Percentiles rank a stretch among this genome's conserved stretches.
Evolutionary conservation across 2,329 filamentous ascomycete genomes (phyloP).

Genomic region (Colletotrichum tofieldiae): DNA sequence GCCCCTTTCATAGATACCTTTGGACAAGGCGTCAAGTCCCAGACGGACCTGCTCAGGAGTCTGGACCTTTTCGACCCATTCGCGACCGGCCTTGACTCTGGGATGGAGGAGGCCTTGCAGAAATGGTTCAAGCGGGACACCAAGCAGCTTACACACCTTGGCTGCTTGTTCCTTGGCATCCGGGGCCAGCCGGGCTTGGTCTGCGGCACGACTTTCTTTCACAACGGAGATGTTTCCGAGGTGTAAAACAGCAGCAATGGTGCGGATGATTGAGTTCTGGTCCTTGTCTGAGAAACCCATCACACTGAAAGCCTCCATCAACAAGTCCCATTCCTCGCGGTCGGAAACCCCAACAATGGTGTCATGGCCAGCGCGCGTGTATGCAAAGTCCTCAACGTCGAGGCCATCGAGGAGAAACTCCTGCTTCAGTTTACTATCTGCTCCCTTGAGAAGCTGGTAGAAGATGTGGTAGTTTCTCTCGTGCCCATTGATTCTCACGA

Average conservation of each 20-base stretch:
- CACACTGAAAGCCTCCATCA: constrained; percentile 93
- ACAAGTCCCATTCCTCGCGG: constrained; percentile 86
- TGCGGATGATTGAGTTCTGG: constrained; percentile 86
- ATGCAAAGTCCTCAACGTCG: constrained; percentile 89
- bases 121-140: constrained; percentile 88
- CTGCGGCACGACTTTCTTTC: constrained; percentile 91
- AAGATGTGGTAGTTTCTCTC: constrained; percentile 99
- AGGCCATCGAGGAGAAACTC: constrained; percentile 83
- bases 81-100: constrained; percentile 92
- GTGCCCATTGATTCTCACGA: constrained; percentile 87
- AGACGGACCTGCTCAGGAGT: constrained; percentile 96
- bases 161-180: constrained; percentile 83
- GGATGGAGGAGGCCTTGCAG: constrained; percentile 91
- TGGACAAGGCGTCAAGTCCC: constrained; percentile 90
- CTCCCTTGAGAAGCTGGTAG: constrained; percentile 93
- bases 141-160: constrained; percentile 86
- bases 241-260: constrained; percentile 92
- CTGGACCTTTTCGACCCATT: constrained; percentile 99
- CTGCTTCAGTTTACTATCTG: constrained; percentile 79
- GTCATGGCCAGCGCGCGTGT: constrained; percentile 93
- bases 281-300: constrained; percentile 95
- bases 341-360: constrained; percentile 93
- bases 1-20: constrained; percentile 97
- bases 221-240: constrained; percentile 92
- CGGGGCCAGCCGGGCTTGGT: constrained; percentile 87